Evolutionary conservation across 768 basidiomycete genomes (phyloP).

Genomic region (Tulasnella sp.): DNA sequence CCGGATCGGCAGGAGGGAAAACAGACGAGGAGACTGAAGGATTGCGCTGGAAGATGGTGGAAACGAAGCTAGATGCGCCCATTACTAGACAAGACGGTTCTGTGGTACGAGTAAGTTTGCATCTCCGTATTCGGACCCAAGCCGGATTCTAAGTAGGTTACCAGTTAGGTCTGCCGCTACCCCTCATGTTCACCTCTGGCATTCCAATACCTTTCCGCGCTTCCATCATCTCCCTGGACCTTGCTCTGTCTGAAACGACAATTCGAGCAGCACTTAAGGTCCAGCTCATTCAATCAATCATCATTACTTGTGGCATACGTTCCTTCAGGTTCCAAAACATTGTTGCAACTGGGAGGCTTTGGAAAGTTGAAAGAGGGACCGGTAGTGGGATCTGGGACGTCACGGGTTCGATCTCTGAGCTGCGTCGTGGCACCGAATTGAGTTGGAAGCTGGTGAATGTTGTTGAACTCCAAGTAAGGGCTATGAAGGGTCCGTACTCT

Average conservation of each 20-base stretch:
- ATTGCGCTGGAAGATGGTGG: conserved; percentile 17
- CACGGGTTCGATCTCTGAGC: background rate
- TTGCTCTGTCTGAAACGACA: background rate
- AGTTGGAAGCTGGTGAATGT: conserved; percentile 3
- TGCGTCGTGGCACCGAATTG: background rate
- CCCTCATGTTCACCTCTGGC: conserved; percentile 6
- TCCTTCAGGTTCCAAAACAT: background rate
- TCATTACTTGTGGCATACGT: background rate
- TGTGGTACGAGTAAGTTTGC: background rate
- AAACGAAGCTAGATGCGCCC: background rate
- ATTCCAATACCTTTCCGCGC: conserved; percentile 10
- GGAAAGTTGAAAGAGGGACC: conserved; percentile 12
- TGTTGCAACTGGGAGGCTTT: background rate
- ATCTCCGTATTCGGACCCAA: background rate
- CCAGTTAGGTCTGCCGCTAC: conserved; percentile 18
- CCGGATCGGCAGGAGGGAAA: conserved; percentile 4
- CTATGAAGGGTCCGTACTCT: background rate
- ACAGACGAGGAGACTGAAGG: background rate
- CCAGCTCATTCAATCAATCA: background rate
- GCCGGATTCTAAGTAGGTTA: background rate
- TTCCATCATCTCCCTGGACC: conserved; percentile 1
- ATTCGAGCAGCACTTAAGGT: conserved; percentile 4
- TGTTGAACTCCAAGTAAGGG: conserved; percentile 13
- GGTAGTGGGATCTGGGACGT: conserved; percentile 17
- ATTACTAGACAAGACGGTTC: background rate